phyloP scores from a whole-genome alignment of 176 grass and related monocot genomes.

The Zea luxurians region DNA sequence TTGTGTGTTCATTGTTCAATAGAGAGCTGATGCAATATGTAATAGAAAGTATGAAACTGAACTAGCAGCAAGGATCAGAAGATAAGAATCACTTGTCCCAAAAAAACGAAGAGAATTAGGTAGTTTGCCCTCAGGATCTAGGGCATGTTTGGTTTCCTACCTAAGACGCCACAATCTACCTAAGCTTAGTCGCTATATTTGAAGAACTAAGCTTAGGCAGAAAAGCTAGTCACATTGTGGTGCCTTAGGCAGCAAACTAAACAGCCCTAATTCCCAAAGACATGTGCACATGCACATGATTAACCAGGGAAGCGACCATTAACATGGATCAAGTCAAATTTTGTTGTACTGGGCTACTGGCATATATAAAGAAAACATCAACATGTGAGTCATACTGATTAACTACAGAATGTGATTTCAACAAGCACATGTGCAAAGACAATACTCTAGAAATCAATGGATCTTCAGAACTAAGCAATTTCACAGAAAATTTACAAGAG shows the following conservation, averaged over 20 bases:
- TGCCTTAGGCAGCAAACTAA: no score
- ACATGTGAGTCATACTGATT: neutral
- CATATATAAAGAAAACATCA: conserved; percentile 1
- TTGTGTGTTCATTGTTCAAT: neutral
- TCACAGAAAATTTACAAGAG: neutral
- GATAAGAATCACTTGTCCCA: neutral
- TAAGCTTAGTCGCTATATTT: no score
- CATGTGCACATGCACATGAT: neutral
- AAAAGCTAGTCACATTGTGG: no score
- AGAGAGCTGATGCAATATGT: neutral
- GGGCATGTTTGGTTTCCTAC: neutral
- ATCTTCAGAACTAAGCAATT: neutral
- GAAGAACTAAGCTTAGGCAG: no score
- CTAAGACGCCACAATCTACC: no score
- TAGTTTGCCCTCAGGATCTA: neutral
- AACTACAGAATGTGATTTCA: conserved; percentile 1
- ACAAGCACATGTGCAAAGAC: neutral
- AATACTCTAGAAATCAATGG: neutral
- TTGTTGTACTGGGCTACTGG: neutral
- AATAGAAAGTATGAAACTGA: neutral
- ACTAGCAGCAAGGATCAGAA: conserved; percentile 5
- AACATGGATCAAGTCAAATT: conserved; percentile 11
- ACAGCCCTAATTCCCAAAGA: neutral
- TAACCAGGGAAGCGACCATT: neutral
- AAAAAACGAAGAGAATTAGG: neutral